Percentiles rank a stretch among this genome's conserved stretches.
Conservation (phyloP, 2,329 filamentous ascomycete genomes). For the Colletotrichum sojae region DNA sequence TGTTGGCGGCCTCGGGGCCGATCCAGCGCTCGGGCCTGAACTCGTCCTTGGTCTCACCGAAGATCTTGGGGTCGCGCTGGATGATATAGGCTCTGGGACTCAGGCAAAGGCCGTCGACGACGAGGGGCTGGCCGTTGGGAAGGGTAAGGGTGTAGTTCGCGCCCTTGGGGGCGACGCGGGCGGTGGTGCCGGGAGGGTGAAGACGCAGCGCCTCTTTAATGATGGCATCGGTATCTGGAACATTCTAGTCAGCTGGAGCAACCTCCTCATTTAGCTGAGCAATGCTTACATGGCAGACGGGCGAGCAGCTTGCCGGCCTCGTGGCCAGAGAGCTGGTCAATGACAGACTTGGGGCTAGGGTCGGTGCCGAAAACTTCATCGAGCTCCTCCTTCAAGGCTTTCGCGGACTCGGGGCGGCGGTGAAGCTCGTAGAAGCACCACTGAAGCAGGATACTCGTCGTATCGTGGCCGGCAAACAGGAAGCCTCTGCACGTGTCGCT, state of each 20-base stretch:
- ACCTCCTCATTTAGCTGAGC: too few species aligned
- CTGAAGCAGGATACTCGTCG: slow-evolving; percentile 53
- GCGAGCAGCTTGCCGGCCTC: slow-evolving; percentile 49
- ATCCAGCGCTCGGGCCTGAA: slow-evolving; percentile 58
- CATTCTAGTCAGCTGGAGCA: not conserved
- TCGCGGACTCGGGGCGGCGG: slow-evolving; percentile 46
- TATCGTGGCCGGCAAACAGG: slow-evolving; percentile 58
- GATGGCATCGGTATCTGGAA: slow-evolving; percentile 49
- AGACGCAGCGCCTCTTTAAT: slow-evolving; percentile 55
- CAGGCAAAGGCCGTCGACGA: slow-evolving; percentile 52
- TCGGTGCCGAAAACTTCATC: slow-evolving; percentile 52
- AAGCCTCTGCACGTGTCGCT: slow-evolving; percentile 55
- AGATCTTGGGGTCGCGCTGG: slow-evolving; percentile 51
- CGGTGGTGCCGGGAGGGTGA: slow-evolving; percentile 51
- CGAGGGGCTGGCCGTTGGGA: slow-evolving; percentile 46
- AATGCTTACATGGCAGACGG: slow-evolving; percentile 47
- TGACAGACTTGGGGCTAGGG: slow-evolving; percentile 43
- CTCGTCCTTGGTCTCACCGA: slow-evolving; percentile 51
- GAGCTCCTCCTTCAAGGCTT: slow-evolving; percentile 51
- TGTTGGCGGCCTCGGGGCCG: slow-evolving; percentile 27
- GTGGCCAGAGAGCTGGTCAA: slow-evolving; percentile 44
- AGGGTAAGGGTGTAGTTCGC: slow-evolving; percentile 44
- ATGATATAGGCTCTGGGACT: slow-evolving; percentile 51
- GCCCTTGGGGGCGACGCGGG: slow-evolving; percentile 44
- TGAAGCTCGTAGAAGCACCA: slow-evolving; percentile 56